A percentile compares a stretch with the other conserved stretches of the same genome.
phyloP scores from a whole-genome alignment of 2,329 filamentous ascomycete genomes.

The Tolypocladium nubicola region DNA sequence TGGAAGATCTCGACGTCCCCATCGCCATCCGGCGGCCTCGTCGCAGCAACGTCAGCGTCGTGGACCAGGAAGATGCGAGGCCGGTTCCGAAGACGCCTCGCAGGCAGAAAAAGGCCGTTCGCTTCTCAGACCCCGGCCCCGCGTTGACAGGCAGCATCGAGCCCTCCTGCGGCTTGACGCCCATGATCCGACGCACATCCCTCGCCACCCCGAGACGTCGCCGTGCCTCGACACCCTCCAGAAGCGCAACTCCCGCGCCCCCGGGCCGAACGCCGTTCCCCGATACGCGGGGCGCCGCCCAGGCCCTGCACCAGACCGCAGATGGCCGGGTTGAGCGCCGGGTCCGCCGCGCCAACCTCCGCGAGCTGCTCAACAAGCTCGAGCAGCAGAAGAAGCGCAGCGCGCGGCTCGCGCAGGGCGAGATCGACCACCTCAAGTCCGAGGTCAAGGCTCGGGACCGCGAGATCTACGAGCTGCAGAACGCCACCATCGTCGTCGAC shows the following conservation, averaged over 20 bases:
- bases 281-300: slow-evolving; percentile 19
- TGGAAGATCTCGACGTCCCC: slow-evolving; percentile 34
- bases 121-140: slow-evolving; percentile 48
- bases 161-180: slow-evolving; percentile 43
- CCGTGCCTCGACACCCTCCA: slow-evolving; percentile 33
- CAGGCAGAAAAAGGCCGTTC: slow-evolving; percentile 35
- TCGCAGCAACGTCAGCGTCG: slow-evolving; percentile 27
- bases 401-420: slow-evolving; percentile 26
- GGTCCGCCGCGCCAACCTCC: slow-evolving; percentile 43
- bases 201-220: slow-evolving; percentile 29
- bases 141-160: slow-evolving; percentile 7
- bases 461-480: slow-evolving; percentile 41
- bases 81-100: slow-evolving; percentile 18
- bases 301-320: slow-evolving; percentile 41
- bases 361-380: slow-evolving; percentile 47
- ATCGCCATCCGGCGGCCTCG: slow-evolving; percentile 45
- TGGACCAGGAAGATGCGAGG: slow-evolving; percentile 9
- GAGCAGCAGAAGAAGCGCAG: slow-evolving; percentile 33
- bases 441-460: slow-evolving; percentile 39
- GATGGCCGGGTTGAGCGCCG: slow-evolving; percentile 48
- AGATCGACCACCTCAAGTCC: slow-evolving; percentile 36
- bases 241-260: slow-evolving; percentile 6
- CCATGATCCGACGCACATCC: slow-evolving; percentile 42
- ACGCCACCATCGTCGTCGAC: slow-evolving; percentile 39
- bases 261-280: slow-evolving; percentile 7